Evolutionary conservation across 1,284 basidiomycete species (phyloP).

Genomic region (Stereum hirsutum): DNA sequence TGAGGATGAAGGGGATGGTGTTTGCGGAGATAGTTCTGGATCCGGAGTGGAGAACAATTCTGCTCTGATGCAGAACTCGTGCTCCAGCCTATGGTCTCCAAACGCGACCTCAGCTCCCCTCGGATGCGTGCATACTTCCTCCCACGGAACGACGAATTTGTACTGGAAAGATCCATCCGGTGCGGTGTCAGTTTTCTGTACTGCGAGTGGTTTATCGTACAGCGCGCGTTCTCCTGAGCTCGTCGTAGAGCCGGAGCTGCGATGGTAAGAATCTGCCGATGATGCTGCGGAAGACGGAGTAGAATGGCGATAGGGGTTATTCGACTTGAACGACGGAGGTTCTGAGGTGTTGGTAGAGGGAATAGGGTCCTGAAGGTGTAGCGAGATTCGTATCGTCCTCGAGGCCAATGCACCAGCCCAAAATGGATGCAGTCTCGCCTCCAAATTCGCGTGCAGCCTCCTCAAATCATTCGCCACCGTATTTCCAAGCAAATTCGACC

Average conservation of each 20-base stretch:
- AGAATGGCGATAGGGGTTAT: conserved; percentile 31
- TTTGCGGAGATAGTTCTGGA: conserved; percentile 16
- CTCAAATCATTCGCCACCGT: not conserved
- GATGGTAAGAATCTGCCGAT: too few species aligned
- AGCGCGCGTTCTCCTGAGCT: conserved; percentile 17
- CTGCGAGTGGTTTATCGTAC: conserved; percentile 35
- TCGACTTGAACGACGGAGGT: conserved; percentile 46
- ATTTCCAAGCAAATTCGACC: not conserved
- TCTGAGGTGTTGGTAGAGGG: conserved; percentile 62
- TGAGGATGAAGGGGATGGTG: conserved; percentile 11
- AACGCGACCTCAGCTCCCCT: conserved; percentile 48
- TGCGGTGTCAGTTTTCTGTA: conserved; percentile 42
- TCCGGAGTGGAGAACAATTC: conserved; percentile 34
- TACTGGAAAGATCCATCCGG: conserved; percentile 66
- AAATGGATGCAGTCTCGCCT: conserved; percentile 55
- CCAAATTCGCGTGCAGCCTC: conserved; percentile 20
- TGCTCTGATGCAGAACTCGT: conserved; percentile 47
- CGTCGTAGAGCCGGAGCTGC: conserved; percentile 4
- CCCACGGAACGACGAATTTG: conserved; percentile 57
- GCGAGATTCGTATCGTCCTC: too few species aligned
- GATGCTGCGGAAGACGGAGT: conserved; percentile 6
- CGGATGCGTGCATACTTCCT: conserved; percentile 54
- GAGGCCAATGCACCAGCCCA: conserved; percentile 67
- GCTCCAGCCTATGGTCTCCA: conserved; percentile 39
- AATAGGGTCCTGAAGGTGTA: too few species aligned